A percentile compares a stretch with the other conserved stretches of the same genome.
Conservation (phyloP, 306 rosid species). For the Hippophae gyantsensis region DNA sequence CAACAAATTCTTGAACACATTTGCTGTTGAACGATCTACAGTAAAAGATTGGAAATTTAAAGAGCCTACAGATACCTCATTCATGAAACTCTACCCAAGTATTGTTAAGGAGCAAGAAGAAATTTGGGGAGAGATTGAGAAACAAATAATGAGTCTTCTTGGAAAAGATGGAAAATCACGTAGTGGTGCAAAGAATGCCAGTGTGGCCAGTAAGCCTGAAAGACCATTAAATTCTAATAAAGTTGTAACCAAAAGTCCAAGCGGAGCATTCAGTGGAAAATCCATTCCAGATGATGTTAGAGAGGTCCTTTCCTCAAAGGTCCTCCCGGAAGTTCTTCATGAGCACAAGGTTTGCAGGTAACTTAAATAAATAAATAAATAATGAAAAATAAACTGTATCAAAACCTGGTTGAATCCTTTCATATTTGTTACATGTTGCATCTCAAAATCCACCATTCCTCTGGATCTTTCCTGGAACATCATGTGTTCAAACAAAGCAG, state of each 20-base stretch:
- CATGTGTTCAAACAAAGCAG: too few species aligned
- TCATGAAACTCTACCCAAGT: slow-evolving; percentile 40
- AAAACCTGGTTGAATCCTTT: background rate
- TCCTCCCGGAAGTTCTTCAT: slow-evolving; percentile 51
- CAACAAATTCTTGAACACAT: slow-evolving; percentile 32
- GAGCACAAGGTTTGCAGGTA: slow-evolving; percentile 87
- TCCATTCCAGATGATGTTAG: slow-evolving; percentile 73
- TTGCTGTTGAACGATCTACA: slow-evolving; percentile 41
- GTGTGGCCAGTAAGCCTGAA: slow-evolving; percentile 19
- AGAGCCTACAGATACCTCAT: slow-evolving; percentile 38
- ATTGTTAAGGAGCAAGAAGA: slow-evolving; percentile 47
- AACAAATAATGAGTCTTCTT: background rate
- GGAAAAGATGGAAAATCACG: slow-evolving; percentile 20
- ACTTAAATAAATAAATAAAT: background rate
- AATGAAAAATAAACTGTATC: background rate
- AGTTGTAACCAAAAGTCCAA: slow-evolving; percentile 23
- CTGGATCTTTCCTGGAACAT: too few species aligned
- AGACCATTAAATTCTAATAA: slow-evolving; percentile 32
- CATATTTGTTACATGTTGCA: background rate
- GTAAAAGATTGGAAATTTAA: slow-evolving; percentile 38
- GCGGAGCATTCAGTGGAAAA: slow-evolving; percentile 30
- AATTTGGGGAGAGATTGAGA: slow-evolving; percentile 30
- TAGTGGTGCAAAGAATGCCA: slow-evolving; percentile 24
- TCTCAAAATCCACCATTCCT: too few species aligned
- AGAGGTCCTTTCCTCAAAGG: slow-evolving; percentile 42